These are phyloP conservation scores for Blastobotrys muscicola DNA, from an alignment of 805 yeast genomes.

Conservation along the genomic window DNA sequence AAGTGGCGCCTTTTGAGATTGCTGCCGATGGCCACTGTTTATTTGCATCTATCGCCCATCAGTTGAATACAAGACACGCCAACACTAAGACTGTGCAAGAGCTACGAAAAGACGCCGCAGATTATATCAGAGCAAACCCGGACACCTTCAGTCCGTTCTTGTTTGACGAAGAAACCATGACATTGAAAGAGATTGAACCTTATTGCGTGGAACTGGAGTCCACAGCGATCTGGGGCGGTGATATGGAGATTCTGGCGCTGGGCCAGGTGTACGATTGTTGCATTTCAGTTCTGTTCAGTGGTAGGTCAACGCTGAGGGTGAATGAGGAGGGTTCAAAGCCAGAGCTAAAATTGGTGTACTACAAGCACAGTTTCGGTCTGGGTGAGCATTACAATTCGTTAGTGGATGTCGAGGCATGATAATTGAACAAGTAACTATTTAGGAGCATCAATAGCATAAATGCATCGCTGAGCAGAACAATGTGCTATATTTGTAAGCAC, in stretches of 20 bases:
- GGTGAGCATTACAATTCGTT: constrained; percentile 94
- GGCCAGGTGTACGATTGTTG: constrained; percentile 63
- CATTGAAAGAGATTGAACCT: constrained; percentile 51
- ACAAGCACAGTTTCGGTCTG: constrained; percentile 74
- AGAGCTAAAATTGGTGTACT: constrained; percentile 64
- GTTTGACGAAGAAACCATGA: constrained; percentile 67
- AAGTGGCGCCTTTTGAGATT: constrained; percentile 55
- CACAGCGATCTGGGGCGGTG: constrained; percentile 97
- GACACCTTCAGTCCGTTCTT: constrained; percentile 74
- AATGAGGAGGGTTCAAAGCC: constrained; percentile 44
- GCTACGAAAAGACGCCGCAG: constrained; percentile 56
- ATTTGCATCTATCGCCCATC: constrained; percentile 79
- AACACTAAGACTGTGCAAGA: constrained; percentile 35
- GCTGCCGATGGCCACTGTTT: constrained; percentile 92
- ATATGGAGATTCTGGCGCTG: constrained; percentile 78
- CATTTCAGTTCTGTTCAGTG: constrained; percentile 69
- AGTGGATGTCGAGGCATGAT: constrained; percentile 15
- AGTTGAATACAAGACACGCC: constrained; percentile 46
- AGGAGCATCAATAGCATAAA: too few relatives aligned
- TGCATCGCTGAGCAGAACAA: too few relatives aligned
- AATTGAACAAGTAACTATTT: too few relatives aligned
- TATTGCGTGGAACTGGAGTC: constrained; percentile 59
- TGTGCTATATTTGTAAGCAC: too few relatives aligned
- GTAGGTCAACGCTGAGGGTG: constrained; percentile 54
- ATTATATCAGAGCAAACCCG: constrained; percentile 51